Percentiles rank a stretch among this genome's conserved stretches.
Conservation (phyloP, 768 basidiomycete genomes). For the Podaxis sp. region DNA sequence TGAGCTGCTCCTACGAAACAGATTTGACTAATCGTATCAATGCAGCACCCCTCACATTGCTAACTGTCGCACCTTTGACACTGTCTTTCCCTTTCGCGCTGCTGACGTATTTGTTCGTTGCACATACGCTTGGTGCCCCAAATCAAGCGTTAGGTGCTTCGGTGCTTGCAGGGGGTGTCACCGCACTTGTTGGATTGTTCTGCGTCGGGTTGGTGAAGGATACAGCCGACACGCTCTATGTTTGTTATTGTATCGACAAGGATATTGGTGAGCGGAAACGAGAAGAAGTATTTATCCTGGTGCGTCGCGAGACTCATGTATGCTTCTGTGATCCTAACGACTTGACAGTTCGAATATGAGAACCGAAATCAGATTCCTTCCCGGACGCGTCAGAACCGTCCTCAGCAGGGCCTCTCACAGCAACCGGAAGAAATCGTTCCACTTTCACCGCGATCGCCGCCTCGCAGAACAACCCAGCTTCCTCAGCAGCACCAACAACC, state of each 20-base stretch:
- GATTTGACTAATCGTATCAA: constrained; percentile 12
- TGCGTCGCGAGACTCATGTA: constrained; percentile 23
- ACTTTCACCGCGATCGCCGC: constrained; percentile 17
- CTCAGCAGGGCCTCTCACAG: constrained; percentile 8
- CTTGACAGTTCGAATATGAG: constrained; percentile 35
- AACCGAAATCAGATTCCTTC: not conserved
- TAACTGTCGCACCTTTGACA: constrained; percentile 76
- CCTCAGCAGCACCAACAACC: constrained; percentile 15
- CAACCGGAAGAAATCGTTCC: constrained; percentile 19
- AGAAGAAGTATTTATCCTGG: constrained; percentile 41
- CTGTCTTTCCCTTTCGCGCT: constrained; percentile 82
- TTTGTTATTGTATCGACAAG: constrained; percentile 53
- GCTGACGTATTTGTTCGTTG: constrained; percentile 85
- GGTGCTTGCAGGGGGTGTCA: constrained; percentile 74
- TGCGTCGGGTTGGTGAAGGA: constrained; percentile 83
- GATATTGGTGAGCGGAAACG: constrained; percentile 38
- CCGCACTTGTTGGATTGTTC: constrained; percentile 80
- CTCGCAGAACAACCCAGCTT: constrained; percentile 14
- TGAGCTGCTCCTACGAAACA: not conserved
- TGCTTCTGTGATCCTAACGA: not conserved
- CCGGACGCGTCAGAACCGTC: constrained; percentile 10
- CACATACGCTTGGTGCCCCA: constrained; percentile 72
- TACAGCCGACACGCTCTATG: constrained; percentile 45
- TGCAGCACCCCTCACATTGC: constrained; percentile 63
- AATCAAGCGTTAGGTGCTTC: constrained; percentile 74